phyloP scores from a whole-genome alignment of 1,139 yeast species.

The Sugiyamaella pinicola region DNA sequence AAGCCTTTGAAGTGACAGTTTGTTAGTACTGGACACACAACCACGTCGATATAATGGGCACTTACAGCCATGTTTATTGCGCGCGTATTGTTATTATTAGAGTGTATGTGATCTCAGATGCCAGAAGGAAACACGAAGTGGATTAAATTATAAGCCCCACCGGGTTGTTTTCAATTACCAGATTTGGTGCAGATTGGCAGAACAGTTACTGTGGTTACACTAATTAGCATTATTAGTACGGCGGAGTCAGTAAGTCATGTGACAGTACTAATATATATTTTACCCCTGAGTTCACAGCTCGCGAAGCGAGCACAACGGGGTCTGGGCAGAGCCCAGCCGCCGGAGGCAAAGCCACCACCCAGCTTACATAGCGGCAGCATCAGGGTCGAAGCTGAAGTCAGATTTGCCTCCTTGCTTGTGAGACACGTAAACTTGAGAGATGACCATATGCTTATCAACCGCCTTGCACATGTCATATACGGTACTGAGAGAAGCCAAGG shows the following conservation, averaged over 20 bases:
- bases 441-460: constrained; percentile 51
- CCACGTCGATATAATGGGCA: background rate
- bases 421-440: constrained; percentile 44
- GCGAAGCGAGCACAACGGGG: background rate
- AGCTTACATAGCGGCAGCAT: background rate
- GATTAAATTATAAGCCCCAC: constrained; percentile 11
- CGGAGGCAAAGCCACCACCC: background rate
- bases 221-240: background rate
- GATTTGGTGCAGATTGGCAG: background rate
- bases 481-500: constrained; percentile 47
- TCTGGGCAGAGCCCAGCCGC: background rate
- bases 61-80: constrained; percentile 20
- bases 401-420: constrained; percentile 47
- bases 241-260: background rate
- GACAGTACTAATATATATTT: too few relatives aligned
- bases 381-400: constrained; percentile 7
- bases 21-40: background rate
- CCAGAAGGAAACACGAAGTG: constrained; percentile 9
- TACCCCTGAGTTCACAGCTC: too few relatives aligned
- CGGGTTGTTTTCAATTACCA: constrained; percentile 8
- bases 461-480: constrained; percentile 61
- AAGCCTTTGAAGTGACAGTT: constrained; percentile 20
- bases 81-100: background rate
- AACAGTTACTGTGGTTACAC: constrained; percentile 7
- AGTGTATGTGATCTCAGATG: constrained; percentile 2